Percentiles rank a stretch among this genome's conserved stretches.
phyloP scores from a whole-genome alignment of 2,329 filamentous ascomycete genomes.

The Fusarium clavum region DNA sequence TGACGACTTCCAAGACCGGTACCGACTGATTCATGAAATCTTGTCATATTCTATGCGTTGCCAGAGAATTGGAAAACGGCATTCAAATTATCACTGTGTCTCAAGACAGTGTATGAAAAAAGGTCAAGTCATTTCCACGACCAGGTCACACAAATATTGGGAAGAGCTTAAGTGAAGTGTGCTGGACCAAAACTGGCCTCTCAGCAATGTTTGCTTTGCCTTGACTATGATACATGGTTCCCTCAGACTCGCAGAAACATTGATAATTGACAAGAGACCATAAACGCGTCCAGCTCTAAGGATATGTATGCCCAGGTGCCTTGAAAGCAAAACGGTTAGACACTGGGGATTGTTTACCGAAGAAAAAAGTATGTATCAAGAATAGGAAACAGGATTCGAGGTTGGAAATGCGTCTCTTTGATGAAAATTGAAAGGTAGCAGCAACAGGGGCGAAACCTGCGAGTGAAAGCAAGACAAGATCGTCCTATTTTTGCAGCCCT shows the following conservation, averaged over 20 bases:
- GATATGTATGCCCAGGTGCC: constrained; percentile 9
- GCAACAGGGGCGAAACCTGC: constrained; percentile 38
- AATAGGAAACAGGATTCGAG: constrained; percentile 39
- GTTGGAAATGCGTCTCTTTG: constrained; percentile 41
- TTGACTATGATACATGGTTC: constrained; percentile 44
- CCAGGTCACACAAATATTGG: not conserved
- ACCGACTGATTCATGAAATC: not conserved
- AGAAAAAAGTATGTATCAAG: constrained; percentile 32
- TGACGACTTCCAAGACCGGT: not conserved
- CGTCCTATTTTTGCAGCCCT: constrained; percentile 43
- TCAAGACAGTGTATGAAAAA: not conserved
- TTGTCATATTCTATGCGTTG: not conserved
- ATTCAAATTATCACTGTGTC: not conserved
- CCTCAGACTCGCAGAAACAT: constrained; percentile 45
- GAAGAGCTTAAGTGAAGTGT: constrained; percentile 22
- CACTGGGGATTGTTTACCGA: not conserved
- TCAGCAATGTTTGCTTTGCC: constrained; percentile 49
- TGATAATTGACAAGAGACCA: constrained; percentile 50
- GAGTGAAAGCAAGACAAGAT: constrained; percentile 42
- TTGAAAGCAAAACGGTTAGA: constrained; percentile 4
- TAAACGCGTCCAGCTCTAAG: constrained; percentile 52
- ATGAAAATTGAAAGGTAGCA: constrained; percentile 27
- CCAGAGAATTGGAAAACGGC: not conserved
- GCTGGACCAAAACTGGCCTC: constrained; percentile 57
- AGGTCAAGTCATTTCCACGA: not conserved